Base-by-base conservation (phyloP, 2,329 filamentous ascomycete species). In the Aspergillus tubingensis region DNA sequence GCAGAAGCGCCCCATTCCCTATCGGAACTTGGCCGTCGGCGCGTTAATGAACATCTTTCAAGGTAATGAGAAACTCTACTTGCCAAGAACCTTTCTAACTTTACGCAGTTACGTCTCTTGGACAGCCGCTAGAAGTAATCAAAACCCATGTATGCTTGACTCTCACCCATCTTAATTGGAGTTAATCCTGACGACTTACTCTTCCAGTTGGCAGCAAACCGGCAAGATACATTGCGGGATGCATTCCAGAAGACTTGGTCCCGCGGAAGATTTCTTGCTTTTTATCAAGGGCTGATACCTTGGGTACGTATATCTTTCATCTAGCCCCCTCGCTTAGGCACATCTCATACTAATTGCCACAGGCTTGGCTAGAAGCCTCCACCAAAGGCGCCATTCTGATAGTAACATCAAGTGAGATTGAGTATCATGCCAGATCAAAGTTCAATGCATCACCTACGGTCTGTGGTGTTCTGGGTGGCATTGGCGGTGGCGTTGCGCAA, bases 351-450 rank as follows among this genome's bases (percentile, higher is more conserved):
- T 15, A 19, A 30, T 19, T 5, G 2, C 15, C 5, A 3, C 8
- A 58, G 49, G 94, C 93, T 78, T 97, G 93, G 93, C 96, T 98
- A 79, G 93, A 98, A 85, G 94, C 93, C 75, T 96, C 92, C 73
- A 96, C 93, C 81, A 97, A 98, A 83, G 94, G 93, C 76, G 93
- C 93, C 72, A 94, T 97, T 70, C 90, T 98, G 74, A 91, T 97
- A 78, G 96, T 98, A 81, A 92, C 97, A 76, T 92, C 93, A 67
- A 95, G 92, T 71, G 93, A 98, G 82, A 92, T 91, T 80, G 93
- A 97, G 80, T 96, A 90, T 86, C 92, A 95, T 77, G 92, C 92
- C 70, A 90, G 90, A 72, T 43, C 38, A 13, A 53, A 47, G 13
- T 1, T 58, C 13, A 36, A 48, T 44, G 56, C 48, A n/a, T 48